Base-by-base conservation (phyloP, 2,329 filamentous ascomycete species). In the Neoarthrinium moseri region DNA sequence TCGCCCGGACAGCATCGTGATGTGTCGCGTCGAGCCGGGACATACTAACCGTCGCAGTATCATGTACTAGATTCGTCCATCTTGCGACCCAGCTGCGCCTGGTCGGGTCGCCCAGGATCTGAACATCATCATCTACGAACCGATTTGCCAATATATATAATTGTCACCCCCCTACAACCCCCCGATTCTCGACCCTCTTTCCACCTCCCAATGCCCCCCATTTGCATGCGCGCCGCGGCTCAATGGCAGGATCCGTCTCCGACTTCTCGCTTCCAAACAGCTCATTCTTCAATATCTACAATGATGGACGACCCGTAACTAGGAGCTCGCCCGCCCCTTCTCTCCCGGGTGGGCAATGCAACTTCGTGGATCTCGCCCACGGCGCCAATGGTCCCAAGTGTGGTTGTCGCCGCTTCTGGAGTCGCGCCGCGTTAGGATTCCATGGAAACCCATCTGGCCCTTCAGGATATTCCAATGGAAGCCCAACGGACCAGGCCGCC, bases 331-430 rank as follows among this genome's bases (percentile, higher is more conserved):
- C 56, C 46, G 44, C 47, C 39, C 48, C 56, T 43, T 38, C 46
- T 44, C 68, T 81, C 8, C 78, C 79, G 2, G 66, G 68, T 47
- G 80, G 80, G 42, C 68, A 68, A 38, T 83, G 80, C 67, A 81
- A 82, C 61, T 83, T 73, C 57, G 72, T 79, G 48, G 77, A 83
- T 55, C 57, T 80, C 46, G 72, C 66, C 4, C 70, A 72, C 48
- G 73, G 78, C 47, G 68, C 77, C 51, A 71, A 70, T 57, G 77
- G 74, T 47, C 68, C 73, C 24, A 72, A 71, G 49, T 83, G 80
- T 51, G 80, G 80, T 58, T 83, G 80, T 54, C 78, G 79, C 53
- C 78, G 78, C 43, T 83, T 83, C 64, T 83, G 78, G 78, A 73
- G 72, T 56, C 73, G 72, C 50, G 65, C 64, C 45, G 54, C 60